Evolutionary conservation across 768 basidiomycete genomes (phyloP), one percentile per base, ranked within the genome.

Genomic region (Termitomyces sp.): DNA sequence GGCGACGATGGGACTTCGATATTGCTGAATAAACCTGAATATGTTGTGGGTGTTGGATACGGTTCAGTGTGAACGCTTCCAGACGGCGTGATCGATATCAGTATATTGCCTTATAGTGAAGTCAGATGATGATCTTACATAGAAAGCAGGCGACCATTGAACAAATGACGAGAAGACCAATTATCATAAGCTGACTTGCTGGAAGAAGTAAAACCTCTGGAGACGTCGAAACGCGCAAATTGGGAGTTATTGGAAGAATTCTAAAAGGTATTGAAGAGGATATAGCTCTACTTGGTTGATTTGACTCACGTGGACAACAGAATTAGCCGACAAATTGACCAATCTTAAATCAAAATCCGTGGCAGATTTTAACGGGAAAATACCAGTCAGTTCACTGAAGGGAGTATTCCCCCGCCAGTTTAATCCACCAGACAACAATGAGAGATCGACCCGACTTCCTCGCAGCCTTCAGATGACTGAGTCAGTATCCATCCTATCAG

Each of bases 31-130:
- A 82, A 75, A 4, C 67, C 63, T 6, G 86, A 85, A 66, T 83
- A 87, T 7, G 86, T 86, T 32, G 77, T 77, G 7, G 85, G 81
- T 18, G 86, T 67, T 8, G 86, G 84, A 64, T 81, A 88, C n/a
- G 78, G 68, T 8, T 75, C 69, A 4, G 76, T 69, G 66, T 80
- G 80, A 28, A 75, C 69, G 57, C 82, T 87, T 61, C 38, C 0
- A 13, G 10, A 10, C 16, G 36, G 24, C 20, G 10, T 2, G n/a
- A n/a, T 18, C 64, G 40, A 56, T 44, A 60, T 40, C 38, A 32
- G 49, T 30, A 16, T 18, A 30, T 47, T 42, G 46, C 60, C 40
- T 30, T 52, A 62, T 60, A 33, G 61, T 53, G 4, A 16, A 58
- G 36, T 50, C 7, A 3, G 24, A 56, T 35, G 44, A 45, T 22